Conservation (phyloP, 176 grass and related monocot genomes). For the Eragrostis nindensis region DNA sequence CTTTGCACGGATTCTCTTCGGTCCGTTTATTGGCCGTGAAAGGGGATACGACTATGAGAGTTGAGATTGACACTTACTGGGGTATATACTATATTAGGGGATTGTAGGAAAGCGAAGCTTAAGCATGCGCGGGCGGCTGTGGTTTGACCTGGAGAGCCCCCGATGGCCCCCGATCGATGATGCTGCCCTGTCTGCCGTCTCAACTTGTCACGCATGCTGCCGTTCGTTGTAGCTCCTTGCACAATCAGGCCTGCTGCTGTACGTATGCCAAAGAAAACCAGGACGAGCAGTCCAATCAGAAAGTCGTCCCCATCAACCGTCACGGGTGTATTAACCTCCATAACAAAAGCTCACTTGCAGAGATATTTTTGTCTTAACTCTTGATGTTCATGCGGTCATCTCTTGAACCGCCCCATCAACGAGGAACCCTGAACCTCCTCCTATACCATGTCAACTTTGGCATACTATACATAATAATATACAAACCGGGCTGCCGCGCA, state of each 20-base stretch:
- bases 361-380: background rate
- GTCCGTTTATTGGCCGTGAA: background rate
- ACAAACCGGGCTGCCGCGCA: background rate
- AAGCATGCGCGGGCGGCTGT: background rate
- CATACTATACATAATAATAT: background rate
- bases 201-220: background rate
- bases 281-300: background rate
- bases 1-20: background rate
- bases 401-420: background rate
- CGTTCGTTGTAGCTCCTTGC: background rate
- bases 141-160: background rate
- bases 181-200: background rate
- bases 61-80: background rate
- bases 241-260: background rate
- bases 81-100: background rate
- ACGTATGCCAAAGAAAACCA: rapidly evolving
- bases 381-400: background rate
- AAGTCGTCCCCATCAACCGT: background rate
- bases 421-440: background rate
- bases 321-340: background rate
- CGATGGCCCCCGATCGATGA: background rate
- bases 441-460: conserved; percentile 15
- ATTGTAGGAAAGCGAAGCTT: background rate
- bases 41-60: background rate
- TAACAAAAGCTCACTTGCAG: background rate